Base-by-base conservation (phyloP, 768 basidiomycete species). In the Clitopilus hobsonii region DNA sequence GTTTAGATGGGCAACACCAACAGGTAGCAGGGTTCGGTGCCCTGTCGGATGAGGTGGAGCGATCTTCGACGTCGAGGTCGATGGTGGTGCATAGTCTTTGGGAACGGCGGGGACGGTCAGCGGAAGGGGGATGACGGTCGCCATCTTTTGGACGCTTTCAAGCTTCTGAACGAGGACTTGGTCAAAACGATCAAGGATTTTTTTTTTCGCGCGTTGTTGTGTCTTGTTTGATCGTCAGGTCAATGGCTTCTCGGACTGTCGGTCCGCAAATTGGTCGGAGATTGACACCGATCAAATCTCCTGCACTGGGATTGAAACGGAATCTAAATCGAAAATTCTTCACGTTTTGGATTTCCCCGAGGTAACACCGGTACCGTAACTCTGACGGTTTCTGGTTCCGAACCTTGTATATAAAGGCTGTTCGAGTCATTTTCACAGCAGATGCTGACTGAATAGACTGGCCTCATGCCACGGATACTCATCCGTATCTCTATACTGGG, bases 1-100 rank as follows among this genome's bases (percentile, higher is more conserved):
- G 36, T 85, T 86, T 54, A 94, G 80, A 72, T 90, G 97, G 2
- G 93, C 92, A 22, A 88, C 83, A 25, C 97, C 97, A 26, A 88
- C 91, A 23, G 94, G 90, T 52, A 96, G 82, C 47, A 98, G 71
- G 5, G 66, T 65, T 26, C 77, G 73, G 57, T 76, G 73, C 22
- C 74, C 72, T 38, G 70, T 65, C 20, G 74, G 70, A 57, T 75
- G 74, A 7, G 65, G 30, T 41, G 67, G 52, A 67, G 72, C 28
- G 71, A 64, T 52, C 63, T 61, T 52, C 71, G 68, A 51, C 1
- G 69, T 67, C 23, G 73, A 68, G 7, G 73, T 63, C 26, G 58
- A 54, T 0, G 78, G 67, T 2, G 80, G 67, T 22, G 69, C 68
- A 69, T 81, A 84, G 54, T 68, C 67, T 41, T 69, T 62, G 5